Percentiles rank a stretch among this genome's conserved stretches.
Conservation (phyloP, 768 basidiomycete species). For the Leccinum rimulosum region DNA sequence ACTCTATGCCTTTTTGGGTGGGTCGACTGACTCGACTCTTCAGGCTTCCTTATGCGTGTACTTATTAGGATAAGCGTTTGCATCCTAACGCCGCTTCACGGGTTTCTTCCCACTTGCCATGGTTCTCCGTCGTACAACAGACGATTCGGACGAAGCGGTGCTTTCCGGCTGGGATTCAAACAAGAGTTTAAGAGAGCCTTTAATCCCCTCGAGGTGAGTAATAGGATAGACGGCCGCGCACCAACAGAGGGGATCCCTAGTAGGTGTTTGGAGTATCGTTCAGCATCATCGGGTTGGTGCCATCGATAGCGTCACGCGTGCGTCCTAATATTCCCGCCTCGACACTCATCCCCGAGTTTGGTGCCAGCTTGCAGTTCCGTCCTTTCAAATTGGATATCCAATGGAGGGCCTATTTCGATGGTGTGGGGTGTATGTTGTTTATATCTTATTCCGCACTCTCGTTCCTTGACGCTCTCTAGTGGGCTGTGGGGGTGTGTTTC, state of each 20-base stretch:
- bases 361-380: constrained; percentile 35
- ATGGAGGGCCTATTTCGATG: constrained; percentile 47
- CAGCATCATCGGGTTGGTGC: constrained; percentile 65
- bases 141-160: constrained; percentile 27
- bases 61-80: neutral
- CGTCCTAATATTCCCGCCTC: constrained; percentile 1
- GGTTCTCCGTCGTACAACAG: neutral
- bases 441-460: neutral
- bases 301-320: constrained; percentile 51
- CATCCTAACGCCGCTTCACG: neutral
- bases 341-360: neutral
- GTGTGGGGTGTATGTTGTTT: constrained; percentile 37
- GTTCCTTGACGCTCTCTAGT: constrained; percentile 16
- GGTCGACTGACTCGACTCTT: too few relatives aligned
- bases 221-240: neutral
- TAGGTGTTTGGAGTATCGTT: constrained; percentile 70
- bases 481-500: constrained; percentile 35
- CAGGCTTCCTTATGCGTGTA: too few relatives aligned
- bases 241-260: constrained; percentile 4
- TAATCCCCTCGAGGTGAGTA: constrained; percentile 26
- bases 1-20: neutral
- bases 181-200: constrained; percentile 36
- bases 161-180: constrained; percentile 33
- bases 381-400: constrained; percentile 41
- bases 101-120: neutral